These are phyloP conservation scores for Graphilbum fragrans DNA, from an alignment of 2,329 filamentous ascomycete species.

Conservation along the genomic window DNA sequence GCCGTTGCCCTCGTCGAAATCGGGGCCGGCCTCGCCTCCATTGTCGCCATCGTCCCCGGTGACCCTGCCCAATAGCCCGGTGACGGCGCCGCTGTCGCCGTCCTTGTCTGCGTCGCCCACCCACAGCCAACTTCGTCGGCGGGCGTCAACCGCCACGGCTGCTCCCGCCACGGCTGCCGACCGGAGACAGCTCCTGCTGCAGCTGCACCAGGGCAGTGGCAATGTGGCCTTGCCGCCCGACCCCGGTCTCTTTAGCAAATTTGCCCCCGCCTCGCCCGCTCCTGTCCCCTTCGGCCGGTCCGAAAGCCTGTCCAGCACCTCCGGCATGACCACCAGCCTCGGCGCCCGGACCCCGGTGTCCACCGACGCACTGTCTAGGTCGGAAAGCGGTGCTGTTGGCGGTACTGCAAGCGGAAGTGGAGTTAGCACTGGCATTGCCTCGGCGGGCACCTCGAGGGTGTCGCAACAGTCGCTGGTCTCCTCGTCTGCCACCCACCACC, in stretches of 20 bases:
- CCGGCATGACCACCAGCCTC: conserved; percentile 19
- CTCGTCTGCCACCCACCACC: conserved; percentile 14
- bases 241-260: not conserved
- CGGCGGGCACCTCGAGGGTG: conserved; percentile 2
- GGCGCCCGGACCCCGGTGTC: conserved; percentile 35
- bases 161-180: not conserved
- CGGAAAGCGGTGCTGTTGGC: conserved; percentile 22
- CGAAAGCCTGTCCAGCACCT: conserved; percentile 34
- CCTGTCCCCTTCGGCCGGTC: conserved; percentile 17
- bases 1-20: not conserved
- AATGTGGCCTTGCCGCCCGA: not conserved
- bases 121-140: too few relatives aligned
- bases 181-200: not conserved
- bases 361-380: conserved; percentile 31
- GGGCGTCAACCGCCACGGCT: too few relatives aligned
- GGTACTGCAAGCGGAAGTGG: conserved; percentile 1
- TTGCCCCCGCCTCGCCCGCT: not conserved
- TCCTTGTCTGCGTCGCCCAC: not conserved
- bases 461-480: conserved; percentile 15
- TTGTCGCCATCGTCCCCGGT: too few relatives aligned
- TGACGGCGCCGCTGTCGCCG: not conserved
- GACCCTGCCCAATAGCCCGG: not conserved
- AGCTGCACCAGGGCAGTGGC: not conserved
- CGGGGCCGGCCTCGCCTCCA: not conserved
- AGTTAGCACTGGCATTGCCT: not conserved